Percentiles rank a stretch among this genome's conserved stretches.
phyloP scores from a whole-genome alignment of 768 basidiomycete genomes.

The Boletus vinaceobasis region DNA sequence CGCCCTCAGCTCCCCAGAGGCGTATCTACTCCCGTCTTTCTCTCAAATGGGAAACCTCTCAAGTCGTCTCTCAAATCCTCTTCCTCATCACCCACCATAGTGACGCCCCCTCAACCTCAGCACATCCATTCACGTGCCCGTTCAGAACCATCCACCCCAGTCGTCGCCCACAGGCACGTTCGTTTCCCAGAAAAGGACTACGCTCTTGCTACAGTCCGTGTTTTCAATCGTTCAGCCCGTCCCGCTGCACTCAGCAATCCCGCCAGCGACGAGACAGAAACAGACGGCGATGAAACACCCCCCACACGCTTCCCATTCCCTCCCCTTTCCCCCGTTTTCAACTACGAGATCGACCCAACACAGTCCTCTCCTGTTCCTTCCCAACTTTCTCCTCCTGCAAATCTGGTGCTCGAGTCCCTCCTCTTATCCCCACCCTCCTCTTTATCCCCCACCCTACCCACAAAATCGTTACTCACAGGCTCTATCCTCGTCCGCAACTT shows the following conservation, averaged over 20 bases:
- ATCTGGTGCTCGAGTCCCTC: conserved; percentile 39
- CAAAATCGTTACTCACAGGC: conserved; percentile 52
- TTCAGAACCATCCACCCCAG: conserved; percentile 63
- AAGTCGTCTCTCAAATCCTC: conserved; percentile 76
- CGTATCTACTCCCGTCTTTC: conserved; percentile 43
- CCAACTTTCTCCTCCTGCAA: conserved; percentile 11
- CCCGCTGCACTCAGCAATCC: conserved; percentile 52
- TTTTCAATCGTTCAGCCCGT: conserved; percentile 65
- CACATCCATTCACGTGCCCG: conserved; percentile 32
- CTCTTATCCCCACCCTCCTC: conserved; percentile 20
- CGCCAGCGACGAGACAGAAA: conserved; percentile 42
- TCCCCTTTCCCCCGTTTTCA: conserved; percentile 14
- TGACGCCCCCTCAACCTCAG: background rate
- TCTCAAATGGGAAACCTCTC: conserved; percentile 80
- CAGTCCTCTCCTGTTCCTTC: conserved; percentile 13
- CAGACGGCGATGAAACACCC: conserved; percentile 31
- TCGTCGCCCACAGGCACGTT: conserved; percentile 68
- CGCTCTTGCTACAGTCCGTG: conserved; percentile 56
- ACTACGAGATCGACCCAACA: conserved; percentile 23
- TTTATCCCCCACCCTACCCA: background rate
- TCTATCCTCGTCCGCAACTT: conserved; percentile 82
- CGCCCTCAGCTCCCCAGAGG: conserved; percentile 29
- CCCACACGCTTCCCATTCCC: conserved; percentile 23
- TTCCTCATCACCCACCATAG: conserved; percentile 16
- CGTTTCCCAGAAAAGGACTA: conserved; percentile 75